These are phyloP conservation scores for Chlamydomonas sphaeroides DNA, from an alignment of 139 green algal genomes.

Conservation along the genomic window DNA sequence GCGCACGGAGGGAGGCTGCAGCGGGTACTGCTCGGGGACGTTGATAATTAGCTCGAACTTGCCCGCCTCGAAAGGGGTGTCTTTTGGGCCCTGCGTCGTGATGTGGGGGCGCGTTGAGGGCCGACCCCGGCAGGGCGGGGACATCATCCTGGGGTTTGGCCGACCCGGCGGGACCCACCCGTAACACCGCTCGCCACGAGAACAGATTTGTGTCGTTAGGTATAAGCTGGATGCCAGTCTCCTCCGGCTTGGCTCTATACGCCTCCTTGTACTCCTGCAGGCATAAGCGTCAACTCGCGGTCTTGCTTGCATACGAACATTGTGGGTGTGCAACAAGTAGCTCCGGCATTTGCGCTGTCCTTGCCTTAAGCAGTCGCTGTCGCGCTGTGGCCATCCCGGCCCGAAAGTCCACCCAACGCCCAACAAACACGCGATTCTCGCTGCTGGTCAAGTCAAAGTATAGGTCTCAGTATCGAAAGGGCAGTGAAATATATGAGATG, in stretches of 20 bases:
- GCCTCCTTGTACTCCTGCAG: slow-evolving; percentile 82
- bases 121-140: not conserved
- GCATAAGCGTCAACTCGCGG: not conserved
- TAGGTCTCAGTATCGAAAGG: no score
- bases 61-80: slow-evolving; percentile 90
- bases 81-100: slow-evolving; percentile 75
- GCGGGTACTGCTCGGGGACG: slow-evolving; percentile 92
- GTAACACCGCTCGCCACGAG: slow-evolving; percentile 71
- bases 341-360: no score
- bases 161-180: slow-evolving; percentile 47
- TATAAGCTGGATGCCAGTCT: slow-evolving; percentile 75
- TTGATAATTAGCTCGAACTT: slow-evolving; percentile 84
- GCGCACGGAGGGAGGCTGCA: slow-evolving; percentile 78
- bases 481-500: no score
- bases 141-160: not conserved
- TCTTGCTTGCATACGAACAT: not conserved
- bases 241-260: slow-evolving; percentile 30
- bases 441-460: no score
- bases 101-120: not conserved
- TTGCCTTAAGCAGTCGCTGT: slow-evolving; percentile 63
- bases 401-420: no score
- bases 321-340: no score
- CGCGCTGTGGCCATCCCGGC: slow-evolving; percentile 70
- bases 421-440: no score
- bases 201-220: slow-evolving; percentile 84